Percentiles rank a stretch among this genome's conserved stretches.
Evolutionary conservation across 164 flowering plant genomes (phyloP).

Genomic region (Chimonanthus salicifolius): DNA sequence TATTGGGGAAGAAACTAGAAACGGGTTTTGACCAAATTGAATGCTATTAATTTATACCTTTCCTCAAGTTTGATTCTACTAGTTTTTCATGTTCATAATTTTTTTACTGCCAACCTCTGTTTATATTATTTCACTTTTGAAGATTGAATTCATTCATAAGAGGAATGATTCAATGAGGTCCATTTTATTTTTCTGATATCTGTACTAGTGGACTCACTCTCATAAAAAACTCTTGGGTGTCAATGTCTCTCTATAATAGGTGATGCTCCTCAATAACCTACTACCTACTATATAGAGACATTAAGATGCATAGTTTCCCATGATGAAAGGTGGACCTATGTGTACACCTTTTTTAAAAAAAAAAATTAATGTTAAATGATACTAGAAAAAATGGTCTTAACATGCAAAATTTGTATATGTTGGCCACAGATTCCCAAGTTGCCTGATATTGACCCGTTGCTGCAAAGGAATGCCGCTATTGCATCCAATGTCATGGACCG

Average conservation of each 20-base stretch:
- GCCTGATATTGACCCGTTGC: conserved; percentile 71
- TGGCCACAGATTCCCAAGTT: conserved; percentile 69
- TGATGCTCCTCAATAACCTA: neutral
- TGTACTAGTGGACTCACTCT: no score
- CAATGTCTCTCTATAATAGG: no score
- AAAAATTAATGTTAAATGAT: neutral
- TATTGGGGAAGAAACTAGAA: neutral
- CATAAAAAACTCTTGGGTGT: no score
- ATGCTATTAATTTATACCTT: neutral
- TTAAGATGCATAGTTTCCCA: neutral
- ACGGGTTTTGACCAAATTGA: neutral
- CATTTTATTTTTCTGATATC: no score
- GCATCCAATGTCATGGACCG: conserved; percentile 89
- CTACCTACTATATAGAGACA: neutral
- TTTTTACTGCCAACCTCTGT: no score
- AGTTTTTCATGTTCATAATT: no score
- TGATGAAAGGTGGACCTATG: neutral
- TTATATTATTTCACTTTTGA: no score
- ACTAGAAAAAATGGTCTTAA: neutral
- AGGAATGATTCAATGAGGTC: no score
- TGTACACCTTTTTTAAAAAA: neutral
- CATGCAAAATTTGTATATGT: neutral
- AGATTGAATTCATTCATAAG: no score
- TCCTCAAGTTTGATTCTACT: no score
- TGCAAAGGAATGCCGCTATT: conserved; percentile 57